A percentile compares a stretch with the other conserved stretches of the same genome.
These are phyloP conservation scores for Lindgomyces ingoldianus DNA, from an alignment of 495 filamentous ascomycete species.

Conservation along the genomic window DNA sequence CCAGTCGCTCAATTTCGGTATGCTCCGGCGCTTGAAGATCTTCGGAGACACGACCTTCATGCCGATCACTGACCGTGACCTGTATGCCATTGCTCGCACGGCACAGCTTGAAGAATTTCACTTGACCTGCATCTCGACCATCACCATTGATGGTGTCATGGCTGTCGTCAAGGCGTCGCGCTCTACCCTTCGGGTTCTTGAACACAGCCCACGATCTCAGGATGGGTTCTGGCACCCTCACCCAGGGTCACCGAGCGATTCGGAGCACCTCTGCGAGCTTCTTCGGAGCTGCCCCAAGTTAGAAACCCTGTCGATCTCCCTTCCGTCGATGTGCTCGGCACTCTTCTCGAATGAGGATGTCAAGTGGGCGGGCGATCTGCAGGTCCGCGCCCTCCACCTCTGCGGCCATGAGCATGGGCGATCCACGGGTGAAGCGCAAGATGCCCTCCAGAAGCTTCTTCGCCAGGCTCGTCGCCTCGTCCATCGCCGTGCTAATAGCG, in stretches of 20 bases:
- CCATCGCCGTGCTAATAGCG: constrained; percentile 12
- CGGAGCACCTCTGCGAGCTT: constrained; percentile 51
- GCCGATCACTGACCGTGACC: constrained; percentile 54
- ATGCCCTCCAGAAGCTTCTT: constrained; percentile 45
- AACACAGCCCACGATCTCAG: constrained; percentile 54
- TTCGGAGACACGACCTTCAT: constrained; percentile 56
- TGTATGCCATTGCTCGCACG: constrained; percentile 52
- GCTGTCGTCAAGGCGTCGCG: constrained; percentile 52
- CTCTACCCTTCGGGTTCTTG: constrained; percentile 52
- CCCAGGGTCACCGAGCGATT: constrained; percentile 42
- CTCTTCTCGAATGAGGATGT: constrained; percentile 51
- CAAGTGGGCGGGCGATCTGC: constrained; percentile 52
- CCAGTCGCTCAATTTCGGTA: constrained; percentile 50
- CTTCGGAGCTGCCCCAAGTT: constrained; percentile 51
- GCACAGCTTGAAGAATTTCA: constrained; percentile 56
- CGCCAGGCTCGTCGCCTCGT: constrained; percentile 48
- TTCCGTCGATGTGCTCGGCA: constrained; percentile 52
- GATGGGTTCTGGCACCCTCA: constrained; percentile 54
- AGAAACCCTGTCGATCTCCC: constrained; percentile 51
- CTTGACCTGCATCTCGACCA: constrained; percentile 53
- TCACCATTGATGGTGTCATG: constrained; percentile 54
- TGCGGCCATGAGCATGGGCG: constrained; percentile 44
- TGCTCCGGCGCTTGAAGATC: constrained; percentile 53
- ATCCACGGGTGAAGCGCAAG: constrained; percentile 32
- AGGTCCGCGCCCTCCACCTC: constrained; percentile 52